Evolutionary conservation across 352 stramenopile species (phyloP).

Genomic region (Phytophthora quininea): DNA sequence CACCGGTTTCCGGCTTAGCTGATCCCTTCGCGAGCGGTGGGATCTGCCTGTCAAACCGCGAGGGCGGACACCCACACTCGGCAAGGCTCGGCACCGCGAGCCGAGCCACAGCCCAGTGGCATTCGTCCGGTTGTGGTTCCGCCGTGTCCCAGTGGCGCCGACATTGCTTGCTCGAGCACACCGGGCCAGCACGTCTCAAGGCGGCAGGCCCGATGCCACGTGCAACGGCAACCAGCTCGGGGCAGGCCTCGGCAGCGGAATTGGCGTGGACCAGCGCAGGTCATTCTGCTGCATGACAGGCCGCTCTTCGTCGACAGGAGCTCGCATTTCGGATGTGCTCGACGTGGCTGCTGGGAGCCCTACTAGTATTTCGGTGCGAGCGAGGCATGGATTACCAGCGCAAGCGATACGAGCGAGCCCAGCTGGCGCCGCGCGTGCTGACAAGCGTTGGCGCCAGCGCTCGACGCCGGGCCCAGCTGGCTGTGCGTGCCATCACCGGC

Average conservation of each 20-base stretch:
- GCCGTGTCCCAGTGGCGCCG: constrained; percentile 3
- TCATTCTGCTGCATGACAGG: background rate
- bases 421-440: background rate
- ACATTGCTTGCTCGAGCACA: background rate
- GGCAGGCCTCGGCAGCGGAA: constrained; percentile 15
- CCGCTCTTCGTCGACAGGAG: too few species aligned
- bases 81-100: too few species aligned
- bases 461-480: background rate
- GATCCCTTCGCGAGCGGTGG: too few species aligned
- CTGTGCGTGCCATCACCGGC: background rate
- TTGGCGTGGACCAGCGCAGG: background rate
- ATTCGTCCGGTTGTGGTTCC: constrained; percentile 2
- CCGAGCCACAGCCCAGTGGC: background rate
- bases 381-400: too few species aligned
- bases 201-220: too few species aligned
- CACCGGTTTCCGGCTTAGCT: too few species aligned
- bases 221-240: too few species aligned
- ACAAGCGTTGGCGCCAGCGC: background rate
- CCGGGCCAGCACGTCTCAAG: background rate
- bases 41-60: too few species aligned
- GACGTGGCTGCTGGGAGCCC: background rate
- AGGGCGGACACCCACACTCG: too few species aligned
- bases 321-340: too few species aligned
- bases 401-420: background rate
- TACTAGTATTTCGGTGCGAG: background rate